These are phyloP conservation scores for Orbilia quercus DNA, from an alignment of 2,329 filamentous ascomycete genomes.

Conservation along the genomic window DNA sequence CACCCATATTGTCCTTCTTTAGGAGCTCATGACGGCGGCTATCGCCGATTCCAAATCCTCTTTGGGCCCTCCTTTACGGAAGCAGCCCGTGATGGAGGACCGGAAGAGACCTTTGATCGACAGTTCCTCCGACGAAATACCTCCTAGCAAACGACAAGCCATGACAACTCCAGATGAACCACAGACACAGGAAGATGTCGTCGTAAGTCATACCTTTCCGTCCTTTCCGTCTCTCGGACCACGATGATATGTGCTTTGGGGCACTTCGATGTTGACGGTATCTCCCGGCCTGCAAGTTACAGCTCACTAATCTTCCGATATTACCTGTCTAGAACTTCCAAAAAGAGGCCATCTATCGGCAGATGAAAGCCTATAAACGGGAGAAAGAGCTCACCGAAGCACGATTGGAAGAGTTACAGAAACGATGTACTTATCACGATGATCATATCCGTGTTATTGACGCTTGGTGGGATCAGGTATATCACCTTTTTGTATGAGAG, in stretches of 20 bases:
- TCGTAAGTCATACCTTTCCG: constrained; percentile 59
- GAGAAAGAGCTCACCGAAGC: constrained; percentile 84
- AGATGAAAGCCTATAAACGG: constrained; percentile 98
- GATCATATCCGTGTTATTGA: constrained; percentile 92
- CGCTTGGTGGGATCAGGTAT: constrained; percentile 92
- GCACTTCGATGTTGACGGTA: neutral
- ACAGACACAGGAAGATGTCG: constrained; percentile 60
- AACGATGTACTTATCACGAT: constrained; percentile 83
- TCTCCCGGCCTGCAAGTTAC: neutral
- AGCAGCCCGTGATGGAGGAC: constrained; percentile 84
- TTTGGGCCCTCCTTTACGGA: constrained; percentile 60
- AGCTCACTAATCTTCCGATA: constrained; percentile 38
- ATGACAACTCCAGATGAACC: constrained; percentile 59
- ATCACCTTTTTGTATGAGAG: constrained; percentile 60
- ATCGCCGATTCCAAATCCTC: constrained; percentile 56
- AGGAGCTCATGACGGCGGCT: constrained; percentile 55
- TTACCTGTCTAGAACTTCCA: constrained; percentile 75
- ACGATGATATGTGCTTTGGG: neutral
- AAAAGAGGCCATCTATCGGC: constrained; percentile 95
- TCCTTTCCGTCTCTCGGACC: constrained; percentile 3
- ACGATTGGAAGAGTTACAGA: constrained; percentile 82
- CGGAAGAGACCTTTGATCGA: constrained; percentile 91
- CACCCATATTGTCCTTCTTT: constrained; percentile 27
- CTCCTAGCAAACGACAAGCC: constrained; percentile 85
- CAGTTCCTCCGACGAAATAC: constrained; percentile 75